phyloP scores from a whole-genome alignment of 2,329 filamentous ascomycete genomes.

The Drechslerella coelobrocha region DNA sequence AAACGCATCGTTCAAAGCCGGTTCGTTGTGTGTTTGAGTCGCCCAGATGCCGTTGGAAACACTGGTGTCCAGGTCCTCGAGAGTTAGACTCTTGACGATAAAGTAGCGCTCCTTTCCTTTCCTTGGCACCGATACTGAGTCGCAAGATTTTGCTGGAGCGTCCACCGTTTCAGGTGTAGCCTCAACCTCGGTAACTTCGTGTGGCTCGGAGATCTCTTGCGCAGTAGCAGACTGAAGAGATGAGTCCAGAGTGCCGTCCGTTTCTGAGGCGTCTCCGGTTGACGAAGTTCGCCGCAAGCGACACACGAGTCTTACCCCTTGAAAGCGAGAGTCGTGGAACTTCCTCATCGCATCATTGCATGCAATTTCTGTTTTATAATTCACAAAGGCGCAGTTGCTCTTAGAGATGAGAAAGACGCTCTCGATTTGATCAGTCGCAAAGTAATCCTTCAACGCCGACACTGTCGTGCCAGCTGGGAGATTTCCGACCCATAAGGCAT shows the following conservation, averaged over 20 bases:
- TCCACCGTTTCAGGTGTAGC: constrained; percentile 11
- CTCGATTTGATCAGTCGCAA: constrained; percentile 78
- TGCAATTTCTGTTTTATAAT: constrained; percentile 80
- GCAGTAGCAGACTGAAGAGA: constrained; percentile 3
- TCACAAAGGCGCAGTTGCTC: constrained; percentile 96
- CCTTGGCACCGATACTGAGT: constrained; percentile 1
- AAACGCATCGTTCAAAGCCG: constrained; percentile 80
- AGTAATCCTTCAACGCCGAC: constrained; percentile 85
- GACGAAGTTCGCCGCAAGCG: constrained; percentile 71
- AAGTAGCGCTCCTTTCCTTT: constrained; percentile 78
- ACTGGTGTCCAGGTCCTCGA: constrained; percentile 87
- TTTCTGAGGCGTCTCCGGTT: constrained; percentile 55
- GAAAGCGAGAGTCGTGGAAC: constrained; percentile 89
- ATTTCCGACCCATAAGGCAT: constrained; percentile 96
- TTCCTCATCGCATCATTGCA: constrained; percentile 79
- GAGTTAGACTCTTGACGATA: constrained; percentile 87
- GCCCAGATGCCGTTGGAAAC: constrained; percentile 90
- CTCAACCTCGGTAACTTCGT: constrained; percentile 12
- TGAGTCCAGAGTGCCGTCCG: constrained; percentile 22
- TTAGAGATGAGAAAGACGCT: constrained; percentile 94
- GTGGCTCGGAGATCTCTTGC: constrained; percentile 17
- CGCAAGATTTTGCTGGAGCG: constrained; percentile 9
- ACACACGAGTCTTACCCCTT: constrained; percentile 84
- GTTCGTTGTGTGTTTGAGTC: constrained; percentile 91
- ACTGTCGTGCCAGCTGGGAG: constrained; percentile 82